Evolutionary conservation across 164 flowering plant genomes (phyloP).

Genomic region (Umbellularia californica): DNA sequence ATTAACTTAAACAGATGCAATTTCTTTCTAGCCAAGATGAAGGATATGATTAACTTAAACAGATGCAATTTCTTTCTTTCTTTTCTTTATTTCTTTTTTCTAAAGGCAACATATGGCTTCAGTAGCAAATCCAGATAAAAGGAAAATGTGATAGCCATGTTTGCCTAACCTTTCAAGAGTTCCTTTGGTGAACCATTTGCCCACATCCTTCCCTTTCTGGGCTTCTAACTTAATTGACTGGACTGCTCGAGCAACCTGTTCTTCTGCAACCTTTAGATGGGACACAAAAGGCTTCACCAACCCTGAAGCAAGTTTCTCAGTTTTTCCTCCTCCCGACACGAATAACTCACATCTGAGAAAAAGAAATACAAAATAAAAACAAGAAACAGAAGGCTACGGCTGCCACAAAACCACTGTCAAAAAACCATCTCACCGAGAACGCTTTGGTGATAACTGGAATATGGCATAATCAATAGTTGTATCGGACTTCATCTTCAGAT

Average conservation of each 20-base stretch:
- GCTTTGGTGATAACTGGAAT: conserved; percentile 75
- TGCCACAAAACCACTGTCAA: background rate
- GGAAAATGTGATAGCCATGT: background rate
- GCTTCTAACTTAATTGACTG: conserved; percentile 78
- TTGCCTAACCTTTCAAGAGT: conserved; percentile 81
- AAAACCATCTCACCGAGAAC: conserved; percentile 49
- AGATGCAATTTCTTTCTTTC: no score
- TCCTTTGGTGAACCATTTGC: conserved; percentile 91
- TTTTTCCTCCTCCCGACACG: conserved; percentile 66
- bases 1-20: no score
- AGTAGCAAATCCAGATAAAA: background rate
- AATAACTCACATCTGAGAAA: conserved; percentile 76
- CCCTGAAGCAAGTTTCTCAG: conserved; percentile 95
- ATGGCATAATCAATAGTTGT: conserved; percentile 69
- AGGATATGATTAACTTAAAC: no score
- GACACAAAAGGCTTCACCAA: conserved; percentile 75
- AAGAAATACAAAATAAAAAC: background rate
- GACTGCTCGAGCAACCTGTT: conserved; percentile 57
- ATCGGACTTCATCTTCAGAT: conserved; percentile 33
- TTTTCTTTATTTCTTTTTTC: background rate
- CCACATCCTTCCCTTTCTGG: conserved; percentile 49
- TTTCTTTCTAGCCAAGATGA: background rate
- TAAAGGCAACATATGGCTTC: background rate
- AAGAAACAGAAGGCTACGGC: background rate
- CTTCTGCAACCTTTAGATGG: conserved; percentile 83